phyloP scores from a whole-genome alignment of 177 flowering plant genomes.

The Tripterygium wilfordii region DNA sequence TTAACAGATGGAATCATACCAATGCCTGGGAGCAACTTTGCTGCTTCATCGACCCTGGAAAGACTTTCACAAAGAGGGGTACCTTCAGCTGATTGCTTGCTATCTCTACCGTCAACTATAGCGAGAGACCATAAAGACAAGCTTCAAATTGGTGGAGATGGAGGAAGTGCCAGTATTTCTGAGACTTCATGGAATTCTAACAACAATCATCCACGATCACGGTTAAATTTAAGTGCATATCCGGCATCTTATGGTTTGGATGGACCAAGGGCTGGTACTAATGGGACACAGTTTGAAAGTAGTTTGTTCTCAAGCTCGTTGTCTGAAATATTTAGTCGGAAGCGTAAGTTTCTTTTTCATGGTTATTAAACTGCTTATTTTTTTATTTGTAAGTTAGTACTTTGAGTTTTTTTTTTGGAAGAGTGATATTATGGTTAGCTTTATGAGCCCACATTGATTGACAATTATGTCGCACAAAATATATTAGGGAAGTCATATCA shows the following conservation, averaged over 20 bases:
- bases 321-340: conserved; percentile 69
- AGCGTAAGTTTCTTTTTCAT: conserved; percentile 44
- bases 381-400: too few species aligned
- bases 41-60: conserved; percentile 20
- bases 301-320: conserved; percentile 89
- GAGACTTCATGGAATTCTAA: conserved; percentile 13
- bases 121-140: conserved; percentile 14
- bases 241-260: conserved; percentile 15
- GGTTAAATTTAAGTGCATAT: conserved; percentile 12
- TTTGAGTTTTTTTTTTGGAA: too few species aligned
- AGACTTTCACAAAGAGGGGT: conserved; percentile 12
- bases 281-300: conserved; percentile 53
- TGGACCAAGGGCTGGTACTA: conserved; percentile 6
- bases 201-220: conserved; percentile 10
- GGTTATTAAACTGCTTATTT: background rate
- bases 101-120: conserved; percentile 6
- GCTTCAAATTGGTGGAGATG: conserved; percentile 1
- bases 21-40: conserved; percentile 14
- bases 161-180: conserved; percentile 11
- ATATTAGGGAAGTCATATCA: too few species aligned
- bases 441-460: too few species aligned
- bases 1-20: conserved; percentile 7
- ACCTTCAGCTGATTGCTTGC: conserved; percentile 11
- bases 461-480: too few species aligned
- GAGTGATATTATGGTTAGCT: too few species aligned